Conservation (phyloP, 352 stramenopile species). For the Phytophthora melonis region DNA sequence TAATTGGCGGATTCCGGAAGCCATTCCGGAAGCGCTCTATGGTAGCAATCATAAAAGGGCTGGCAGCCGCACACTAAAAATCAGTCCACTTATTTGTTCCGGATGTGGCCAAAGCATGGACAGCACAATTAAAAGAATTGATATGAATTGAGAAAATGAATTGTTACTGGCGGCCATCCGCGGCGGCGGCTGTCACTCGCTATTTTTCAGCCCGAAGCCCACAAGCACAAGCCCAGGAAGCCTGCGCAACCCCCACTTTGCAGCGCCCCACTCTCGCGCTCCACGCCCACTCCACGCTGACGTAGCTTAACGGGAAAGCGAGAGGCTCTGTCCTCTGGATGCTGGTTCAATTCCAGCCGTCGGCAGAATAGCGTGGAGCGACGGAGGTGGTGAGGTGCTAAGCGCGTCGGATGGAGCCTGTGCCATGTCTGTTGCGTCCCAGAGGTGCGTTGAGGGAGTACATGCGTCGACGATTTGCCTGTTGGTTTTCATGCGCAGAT, state of each 20-base stretch:
- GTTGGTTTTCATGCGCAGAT: background rate
- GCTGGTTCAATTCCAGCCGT: background rate
- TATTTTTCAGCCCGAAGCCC: too few relatives aligned
- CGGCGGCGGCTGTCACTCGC: too few relatives aligned
- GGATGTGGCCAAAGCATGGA: background rate
- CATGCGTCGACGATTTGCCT: background rate
- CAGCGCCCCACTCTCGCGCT: background rate
- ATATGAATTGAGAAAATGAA: background rate
- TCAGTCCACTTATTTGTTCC: background rate
- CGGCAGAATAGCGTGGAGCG: background rate
- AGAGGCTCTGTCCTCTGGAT: background rate
- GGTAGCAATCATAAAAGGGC: background rate
- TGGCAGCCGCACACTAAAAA: background rate
- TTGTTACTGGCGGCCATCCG: background rate
- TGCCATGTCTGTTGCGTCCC: background rate
- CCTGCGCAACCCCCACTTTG: too few relatives aligned
- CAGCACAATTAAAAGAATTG: background rate
- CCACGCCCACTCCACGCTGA: background rate
- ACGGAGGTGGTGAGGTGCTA: background rate
- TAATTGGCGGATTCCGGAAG: background rate
- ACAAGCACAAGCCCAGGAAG: too few relatives aligned
- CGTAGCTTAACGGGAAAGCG: background rate
- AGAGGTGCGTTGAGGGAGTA: background rate
- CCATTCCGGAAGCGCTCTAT: background rate
- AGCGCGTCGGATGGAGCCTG: background rate